phyloP scores from a whole-genome alignment of 2,329 filamentous ascomycete species.

The Penicillium sp. region DNA sequence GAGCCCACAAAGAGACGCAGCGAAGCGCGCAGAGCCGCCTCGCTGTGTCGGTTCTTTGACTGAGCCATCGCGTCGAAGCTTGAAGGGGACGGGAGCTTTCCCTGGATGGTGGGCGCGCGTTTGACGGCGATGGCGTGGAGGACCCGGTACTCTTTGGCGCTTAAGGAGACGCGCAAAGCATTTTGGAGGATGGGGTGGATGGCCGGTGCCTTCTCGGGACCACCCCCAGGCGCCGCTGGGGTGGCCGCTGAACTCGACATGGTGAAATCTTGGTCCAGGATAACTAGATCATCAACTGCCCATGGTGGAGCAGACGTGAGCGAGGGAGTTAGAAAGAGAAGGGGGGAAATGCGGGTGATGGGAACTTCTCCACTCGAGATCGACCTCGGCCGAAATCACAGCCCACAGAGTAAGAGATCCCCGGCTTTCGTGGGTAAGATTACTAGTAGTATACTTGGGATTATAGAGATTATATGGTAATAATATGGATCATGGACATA shows the following conservation, averaged over 20 bases:
- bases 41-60: conserved; percentile 68
- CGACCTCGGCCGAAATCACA: conserved; percentile 12
- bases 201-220: conserved; percentile 13
- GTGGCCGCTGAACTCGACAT: conserved; percentile 31
- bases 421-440: not conserved
- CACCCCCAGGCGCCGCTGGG: conserved; percentile 6
- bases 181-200: conserved; percentile 79
- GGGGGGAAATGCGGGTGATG: not conserved
- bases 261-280: conserved; percentile 8
- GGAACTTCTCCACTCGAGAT: conserved; percentile 8
- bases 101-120: conserved; percentile 64
- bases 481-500: too few relatives aligned
- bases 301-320: conserved; percentile 3
- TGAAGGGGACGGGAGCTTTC: conserved; percentile 56
- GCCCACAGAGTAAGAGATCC: not conserved
- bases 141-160: conserved; percentile 81
- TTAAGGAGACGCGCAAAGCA: conserved; percentile 80
- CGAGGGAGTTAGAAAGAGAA: not conserved
- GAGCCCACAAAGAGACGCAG: conserved; percentile 71
- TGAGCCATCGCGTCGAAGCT: conserved; percentile 57
- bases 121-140: conserved; percentile 84
- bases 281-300: conserved; percentile 8
- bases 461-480: too few relatives aligned
- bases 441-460: not conserved
- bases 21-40: conserved; percentile 70